Evolutionary conservation across 2,329 filamentous ascomycete species (phyloP), one percentile per base, ranked within the genome.

Genomic region (Fusarium praegraminearum): DNA sequence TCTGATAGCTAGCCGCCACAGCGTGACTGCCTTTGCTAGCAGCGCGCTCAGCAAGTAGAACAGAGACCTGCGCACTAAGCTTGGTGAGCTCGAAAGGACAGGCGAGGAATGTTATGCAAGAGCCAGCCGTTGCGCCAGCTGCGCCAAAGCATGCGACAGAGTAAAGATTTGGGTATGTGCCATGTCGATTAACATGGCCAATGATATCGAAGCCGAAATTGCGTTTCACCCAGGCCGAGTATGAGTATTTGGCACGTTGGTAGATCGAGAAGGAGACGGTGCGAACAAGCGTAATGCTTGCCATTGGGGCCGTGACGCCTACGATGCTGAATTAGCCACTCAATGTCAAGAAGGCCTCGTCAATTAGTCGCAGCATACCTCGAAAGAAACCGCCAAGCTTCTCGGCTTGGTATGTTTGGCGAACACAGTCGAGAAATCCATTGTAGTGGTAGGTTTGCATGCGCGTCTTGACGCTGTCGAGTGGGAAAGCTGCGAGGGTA

Each of bases 51-150:
- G 91, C 90, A 82, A 94, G 88, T 62, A 95, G 83, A 13, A 94
- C 91, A 3, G 93, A 94, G 22, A 96, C 91, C 78, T 97, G 93
- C 18, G 93, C 92, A 78, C 91, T 94, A 62, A 96, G 85, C 79
- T 97, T 97, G n/a, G 92, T 94, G 78, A 97, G 85, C 79, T 97
- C 93, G 77, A 97, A 97, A 2, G 93, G 93, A 76, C 93, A 97
- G 71, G 93, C 92, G 73, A 96, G 88, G 52, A 91, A 84, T 11
- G 93, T 94, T 57, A 96, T 94, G 64, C 89, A 86, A 24, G 91
- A 93, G 58, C 93, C 93, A 52, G 93, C 91, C 15, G 90, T 92
- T 41, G 92, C 92, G 52, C 93, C 93, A 44, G 93, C 91, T 13
- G 89, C 86, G 26, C 91, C 91, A 80, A 94, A 95, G 76, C 92